Evolutionary conservation across 371 early-diverging fungal genomes (phyloP).

Genomic region (Apophysomyces elegans): DNA sequence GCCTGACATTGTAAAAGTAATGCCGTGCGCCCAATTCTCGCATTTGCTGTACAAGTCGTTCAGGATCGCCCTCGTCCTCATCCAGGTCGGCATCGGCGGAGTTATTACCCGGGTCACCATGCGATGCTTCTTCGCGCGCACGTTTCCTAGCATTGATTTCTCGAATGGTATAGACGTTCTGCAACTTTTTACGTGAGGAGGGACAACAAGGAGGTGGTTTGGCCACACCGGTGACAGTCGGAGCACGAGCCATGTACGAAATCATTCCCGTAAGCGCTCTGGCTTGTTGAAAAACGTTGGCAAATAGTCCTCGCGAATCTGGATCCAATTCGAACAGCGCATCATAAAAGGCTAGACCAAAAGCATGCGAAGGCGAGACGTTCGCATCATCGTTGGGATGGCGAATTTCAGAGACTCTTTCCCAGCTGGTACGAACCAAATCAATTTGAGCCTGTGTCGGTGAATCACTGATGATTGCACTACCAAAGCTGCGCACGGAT

Average conservation of each 20-base stretch:
- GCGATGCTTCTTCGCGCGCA: constrained; percentile 5
- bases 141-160: constrained; percentile 35
- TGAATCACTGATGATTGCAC: not conserved
- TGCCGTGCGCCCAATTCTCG: constrained; percentile 49
- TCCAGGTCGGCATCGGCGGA: constrained; percentile 1
- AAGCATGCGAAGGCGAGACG: constrained; percentile 47
- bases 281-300: constrained; percentile 48
- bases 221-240: constrained; percentile 21
- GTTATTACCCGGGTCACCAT: constrained; percentile 3
- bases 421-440: constrained; percentile 44
- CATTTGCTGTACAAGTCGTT: constrained; percentile 26
- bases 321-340: constrained; percentile 42
- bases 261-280: constrained; percentile 52
- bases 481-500: not conserved
- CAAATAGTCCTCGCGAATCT: constrained; percentile 27
- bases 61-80: constrained; percentile 35
- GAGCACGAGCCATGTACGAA: constrained; percentile 42
- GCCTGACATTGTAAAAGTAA: constrained; percentile 39
- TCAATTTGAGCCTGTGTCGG: constrained; percentile 42
- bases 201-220: constrained; percentile 10
- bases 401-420: constrained; percentile 38
- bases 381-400: constrained; percentile 30
- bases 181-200: constrained; percentile 13
- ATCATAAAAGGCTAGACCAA: constrained; percentile 47
- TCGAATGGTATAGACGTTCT: constrained; percentile 22